Conservation (phyloP, 257 asterid species). For the Solanum lycopersicoides region DNA sequence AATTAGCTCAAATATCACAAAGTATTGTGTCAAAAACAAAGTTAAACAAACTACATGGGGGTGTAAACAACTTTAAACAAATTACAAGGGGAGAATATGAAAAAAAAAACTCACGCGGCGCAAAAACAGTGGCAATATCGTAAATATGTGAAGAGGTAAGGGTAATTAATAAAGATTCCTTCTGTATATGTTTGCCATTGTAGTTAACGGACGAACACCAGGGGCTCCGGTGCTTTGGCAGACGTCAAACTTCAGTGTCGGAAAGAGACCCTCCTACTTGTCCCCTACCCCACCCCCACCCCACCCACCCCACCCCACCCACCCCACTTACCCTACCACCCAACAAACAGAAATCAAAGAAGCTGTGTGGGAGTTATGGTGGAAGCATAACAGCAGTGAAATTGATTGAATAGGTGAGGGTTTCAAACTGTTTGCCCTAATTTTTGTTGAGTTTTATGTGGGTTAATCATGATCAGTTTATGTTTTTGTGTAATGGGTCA, state of each 20-base stretch:
- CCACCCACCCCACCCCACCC: not conserved
- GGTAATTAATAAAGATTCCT: constrained; percentile 1
- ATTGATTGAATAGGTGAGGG: not conserved
- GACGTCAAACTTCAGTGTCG: constrained; percentile 16
- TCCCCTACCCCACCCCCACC: not conserved
- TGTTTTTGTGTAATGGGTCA: not conserved
- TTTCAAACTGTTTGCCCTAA: not conserved
- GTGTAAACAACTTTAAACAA: not conserved
- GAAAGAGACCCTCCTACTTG: not conserved
- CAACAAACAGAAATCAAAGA: not conserved
- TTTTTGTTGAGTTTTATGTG: not conserved
- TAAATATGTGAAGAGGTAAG: not conserved
- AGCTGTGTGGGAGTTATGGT: not conserved
- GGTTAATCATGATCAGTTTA: not conserved
- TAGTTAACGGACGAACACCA: constrained; percentile 24
- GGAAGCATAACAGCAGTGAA: not conserved
- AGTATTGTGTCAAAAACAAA: not conserved
- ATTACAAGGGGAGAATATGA: not conserved
- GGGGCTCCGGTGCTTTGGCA: constrained; percentile 37
- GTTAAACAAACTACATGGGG: not conserved
- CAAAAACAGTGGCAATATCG: constrained; percentile 12
- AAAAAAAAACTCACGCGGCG: not conserved
- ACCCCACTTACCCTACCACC: not conserved
- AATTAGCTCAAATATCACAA: not conserved
- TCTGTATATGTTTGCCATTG: constrained; percentile 8